Evolutionary conservation across 176 grass and related monocot genomes (phyloP).

Genomic region (Saccharum officinarum): DNA sequence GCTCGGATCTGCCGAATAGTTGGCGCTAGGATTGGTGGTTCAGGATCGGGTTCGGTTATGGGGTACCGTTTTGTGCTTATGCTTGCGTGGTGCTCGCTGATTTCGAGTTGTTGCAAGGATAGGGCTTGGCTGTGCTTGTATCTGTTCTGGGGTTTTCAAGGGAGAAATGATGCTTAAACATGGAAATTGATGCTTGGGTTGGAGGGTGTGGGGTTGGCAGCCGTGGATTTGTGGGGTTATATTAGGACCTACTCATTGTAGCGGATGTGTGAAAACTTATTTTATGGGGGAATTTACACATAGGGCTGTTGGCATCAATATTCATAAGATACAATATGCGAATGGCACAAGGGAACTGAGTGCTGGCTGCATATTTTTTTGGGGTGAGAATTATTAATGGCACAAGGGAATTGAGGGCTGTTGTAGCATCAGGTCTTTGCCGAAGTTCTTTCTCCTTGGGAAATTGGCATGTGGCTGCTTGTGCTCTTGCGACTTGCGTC

Average conservation of each 20-base stretch:
- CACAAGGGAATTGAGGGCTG: neutral
- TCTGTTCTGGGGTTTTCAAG: neutral
- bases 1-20: constrained; percentile 23
- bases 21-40: constrained; percentile 1
- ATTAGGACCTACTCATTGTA: neutral
- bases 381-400: neutral
- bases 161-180: constrained; percentile 5
- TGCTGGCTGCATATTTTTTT: neutral
- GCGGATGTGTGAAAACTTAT: neutral
- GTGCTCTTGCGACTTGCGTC: no score
- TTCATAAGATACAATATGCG: neutral
- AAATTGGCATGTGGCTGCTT: neutral
- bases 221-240: neutral
- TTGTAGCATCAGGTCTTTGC: neutral
- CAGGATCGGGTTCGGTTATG: neutral
- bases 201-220: neutral
- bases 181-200: neutral
- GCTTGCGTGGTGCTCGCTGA: constrained; percentile 1
- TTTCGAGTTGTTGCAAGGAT: neutral
- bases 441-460: neutral
- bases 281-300: neutral
- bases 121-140: neutral
- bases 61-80: neutral
- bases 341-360: neutral
- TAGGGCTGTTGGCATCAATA: neutral